Conservation (phyloP, 257 asterid genomes). For the Solanum chilense region DNA sequence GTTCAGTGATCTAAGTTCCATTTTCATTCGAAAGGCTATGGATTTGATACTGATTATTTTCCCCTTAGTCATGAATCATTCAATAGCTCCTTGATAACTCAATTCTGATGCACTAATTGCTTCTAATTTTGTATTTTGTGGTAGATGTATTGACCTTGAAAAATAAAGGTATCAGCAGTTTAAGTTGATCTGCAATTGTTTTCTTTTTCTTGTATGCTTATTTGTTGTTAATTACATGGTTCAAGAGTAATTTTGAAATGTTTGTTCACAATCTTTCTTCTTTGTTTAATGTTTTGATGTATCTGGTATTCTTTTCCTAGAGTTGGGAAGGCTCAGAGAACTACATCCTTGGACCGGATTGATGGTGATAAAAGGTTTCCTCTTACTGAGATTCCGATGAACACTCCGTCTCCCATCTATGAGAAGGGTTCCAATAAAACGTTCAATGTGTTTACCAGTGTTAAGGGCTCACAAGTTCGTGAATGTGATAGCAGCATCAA, state of each 20-base stretch:
- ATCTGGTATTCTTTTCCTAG: conserved; percentile 13
- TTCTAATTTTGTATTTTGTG: not conserved
- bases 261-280: not conserved
- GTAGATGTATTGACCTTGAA: not conserved
- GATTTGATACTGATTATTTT: not conserved
- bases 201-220: not conserved
- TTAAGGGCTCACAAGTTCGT: not conserved
- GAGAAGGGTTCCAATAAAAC: conserved; percentile 6
- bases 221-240: not conserved
- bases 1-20: not conserved
- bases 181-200: not conserved
- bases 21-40: not conserved
- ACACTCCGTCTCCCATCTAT: conserved; percentile 14
- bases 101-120: not conserved
- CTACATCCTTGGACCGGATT: conserved; percentile 3
- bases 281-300: not conserved
- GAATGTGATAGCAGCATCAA: not conserved
- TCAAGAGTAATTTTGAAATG: not conserved
- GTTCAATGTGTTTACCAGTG: not conserved
- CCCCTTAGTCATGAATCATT: not conserved
- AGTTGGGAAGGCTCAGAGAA: conserved; percentile 22
- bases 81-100: not conserved
- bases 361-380: conserved; percentile 40
- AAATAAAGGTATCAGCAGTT: not conserved
- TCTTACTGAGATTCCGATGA: conserved; percentile 39